Conservation (phyloP, 163 green algal species). For the Chloromonas sp. region DNA sequence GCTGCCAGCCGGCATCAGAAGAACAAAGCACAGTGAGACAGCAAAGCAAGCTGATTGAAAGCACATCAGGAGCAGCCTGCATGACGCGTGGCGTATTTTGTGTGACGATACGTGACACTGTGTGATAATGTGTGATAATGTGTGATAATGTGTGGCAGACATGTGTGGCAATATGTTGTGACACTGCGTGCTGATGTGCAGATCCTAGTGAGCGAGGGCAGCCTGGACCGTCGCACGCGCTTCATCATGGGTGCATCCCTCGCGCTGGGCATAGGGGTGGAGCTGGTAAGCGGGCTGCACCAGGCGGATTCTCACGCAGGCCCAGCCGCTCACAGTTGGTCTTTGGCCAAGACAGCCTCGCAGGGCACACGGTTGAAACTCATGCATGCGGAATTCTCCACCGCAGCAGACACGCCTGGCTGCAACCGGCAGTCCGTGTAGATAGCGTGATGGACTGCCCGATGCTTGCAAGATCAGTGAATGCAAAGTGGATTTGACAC, state of each 20-base stretch:
- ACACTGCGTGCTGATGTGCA: background rate
- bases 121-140: background rate
- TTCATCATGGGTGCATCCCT: slow-evolving; percentile 74
- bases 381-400: too few species aligned
- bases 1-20: too few species aligned
- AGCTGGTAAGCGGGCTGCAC: slow-evolving; percentile 44
- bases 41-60: background rate
- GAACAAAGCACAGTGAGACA: background rate
- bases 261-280: slow-evolving; percentile 64
- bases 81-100: background rate
- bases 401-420: too few species aligned
- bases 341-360: slow-evolving; percentile 8
- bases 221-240: slow-evolving; percentile 63
- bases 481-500: too few species aligned
- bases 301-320: too few species aligned
- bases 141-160: background rate
- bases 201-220: slow-evolving; percentile 25
- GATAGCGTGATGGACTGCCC: too few species aligned
- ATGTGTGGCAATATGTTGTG: background rate
- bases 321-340: too few species aligned
- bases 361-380: too few species aligned
- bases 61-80: background rate
- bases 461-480: too few species aligned
- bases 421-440: too few species aligned
- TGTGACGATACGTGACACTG: background rate